Conservation (phyloP, 805 yeast species). For the Ogataea henricii region DNA sequence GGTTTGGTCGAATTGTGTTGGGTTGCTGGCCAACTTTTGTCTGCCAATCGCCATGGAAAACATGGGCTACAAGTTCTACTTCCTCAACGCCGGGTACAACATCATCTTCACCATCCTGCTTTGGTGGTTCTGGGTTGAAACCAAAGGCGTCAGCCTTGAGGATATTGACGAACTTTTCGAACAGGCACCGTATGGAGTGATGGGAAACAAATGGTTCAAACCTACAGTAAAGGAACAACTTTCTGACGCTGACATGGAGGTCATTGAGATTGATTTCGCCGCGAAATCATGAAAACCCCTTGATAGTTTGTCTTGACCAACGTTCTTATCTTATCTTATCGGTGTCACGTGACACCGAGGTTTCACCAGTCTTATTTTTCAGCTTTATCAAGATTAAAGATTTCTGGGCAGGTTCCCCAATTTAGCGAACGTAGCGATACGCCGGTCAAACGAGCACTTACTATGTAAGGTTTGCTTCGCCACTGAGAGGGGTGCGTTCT, state of each 20-base stretch:
- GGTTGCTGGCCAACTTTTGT: slow-evolving; percentile 35
- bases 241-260: too few species aligned
- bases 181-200: neutral
- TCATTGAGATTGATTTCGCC: neutral
- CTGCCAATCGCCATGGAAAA: slow-evolving; percentile 41
- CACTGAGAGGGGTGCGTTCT: too few species aligned
- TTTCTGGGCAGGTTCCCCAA: too few species aligned
- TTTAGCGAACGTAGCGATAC: too few species aligned
- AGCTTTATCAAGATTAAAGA: too few species aligned
- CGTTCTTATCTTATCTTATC: too few species aligned
- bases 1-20: slow-evolving; percentile 17
- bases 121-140: slow-evolving; percentile 33
- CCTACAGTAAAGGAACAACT: neutral
- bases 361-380: too few species aligned
- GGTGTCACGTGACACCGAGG: too few species aligned
- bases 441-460: too few species aligned
- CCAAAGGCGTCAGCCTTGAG: slow-evolving; percentile 41
- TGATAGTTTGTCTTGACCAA: too few species aligned
- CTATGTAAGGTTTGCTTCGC: too few species aligned
- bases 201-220: neutral
- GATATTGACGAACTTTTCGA: slow-evolving; percentile 34
- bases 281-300: too few species aligned
- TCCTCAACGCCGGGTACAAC: slow-evolving; percentile 21
- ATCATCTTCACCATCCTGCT: slow-evolving; percentile 28
- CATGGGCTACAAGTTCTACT: slow-evolving; percentile 38